Base-by-base conservation (phyloP, 371 early-diverging fungal genomes). In the Conidiobolus incongruus region DNA sequence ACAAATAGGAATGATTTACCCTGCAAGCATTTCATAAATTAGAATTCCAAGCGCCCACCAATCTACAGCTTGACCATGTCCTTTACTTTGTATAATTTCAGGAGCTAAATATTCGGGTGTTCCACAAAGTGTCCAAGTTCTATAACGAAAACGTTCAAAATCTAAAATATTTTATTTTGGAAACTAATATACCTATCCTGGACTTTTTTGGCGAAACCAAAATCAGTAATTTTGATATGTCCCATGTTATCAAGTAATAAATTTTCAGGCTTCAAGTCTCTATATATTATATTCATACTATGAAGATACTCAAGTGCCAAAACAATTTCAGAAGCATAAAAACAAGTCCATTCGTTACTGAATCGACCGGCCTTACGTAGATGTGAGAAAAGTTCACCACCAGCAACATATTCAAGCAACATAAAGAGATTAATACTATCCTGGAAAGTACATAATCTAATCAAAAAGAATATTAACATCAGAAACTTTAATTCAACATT, bases 11-110 rank as follows among this genome's bases (percentile, higher is more conserved):
- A 13, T 35, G 35, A 34, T 31, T 52, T 62, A 67, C 21, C 95
- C 95, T 26, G 76, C 78, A 55, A 81, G 55, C 75, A 89, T 83
- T 69, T 98, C 98, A 61, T 84, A 98, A 31, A 98, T 81, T 31
- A 99, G 63, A 35, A 98, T 75, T 21, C 98, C 98, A 35, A 98
- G 62, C 4, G 97, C 89, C 88, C 93, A 99, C 88, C 91, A 93
- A 62, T 99, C 99, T 2, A 90, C 98, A 6, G 91, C 84, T 55
- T 80, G 77, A 16, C 89, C 87, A 55, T 99, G 94, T 22, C 90
- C 95, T 62, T 87, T 83, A 39, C 86, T 81, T 57, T 86, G 81
- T 56, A 99, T 91, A 46, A 97, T 94, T n/a, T n/a, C n/a, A n/a
- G n/a, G n/a, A n/a, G n/a, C n/a, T n/a, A n/a, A n/a, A n/a, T n/a